These are phyloP conservation scores for Leccinum arenicola DNA, from an alignment of 768 basidiomycete genomes.

Conservation along the genomic window DNA sequence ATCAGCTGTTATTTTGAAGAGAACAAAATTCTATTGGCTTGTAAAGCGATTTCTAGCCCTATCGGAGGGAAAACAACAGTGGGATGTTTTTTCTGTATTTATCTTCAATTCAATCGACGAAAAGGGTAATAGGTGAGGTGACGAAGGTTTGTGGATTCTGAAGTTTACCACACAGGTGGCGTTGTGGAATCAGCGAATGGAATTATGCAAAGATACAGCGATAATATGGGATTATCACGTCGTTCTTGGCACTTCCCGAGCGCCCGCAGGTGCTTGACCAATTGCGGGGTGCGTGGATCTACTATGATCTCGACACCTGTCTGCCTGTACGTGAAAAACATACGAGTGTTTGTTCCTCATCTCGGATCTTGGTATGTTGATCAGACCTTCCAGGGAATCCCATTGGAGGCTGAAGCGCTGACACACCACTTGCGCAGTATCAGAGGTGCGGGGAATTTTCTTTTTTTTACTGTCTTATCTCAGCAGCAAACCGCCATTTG, in stretches of 20 bases:
- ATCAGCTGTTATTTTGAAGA: conserved; percentile 72
- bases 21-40: conserved; percentile 57
- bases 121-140: conserved; percentile 50
- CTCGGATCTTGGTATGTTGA: conserved; percentile 37
- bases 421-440: conserved; percentile 32
- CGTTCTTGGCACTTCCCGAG: conserved; percentile 49
- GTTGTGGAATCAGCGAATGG: conserved; percentile 58
- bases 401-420: conserved; percentile 16
- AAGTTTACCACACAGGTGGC: conserved; percentile 46
- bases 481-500: conserved; percentile 5
- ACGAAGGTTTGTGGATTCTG: neutral
- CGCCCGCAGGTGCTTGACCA: conserved; percentile 10
- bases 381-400: conserved; percentile 37
- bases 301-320: conserved; percentile 68
- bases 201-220: conserved; percentile 31
- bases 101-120: conserved; percentile 54
- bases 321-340: conserved; percentile 38
- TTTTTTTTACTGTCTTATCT: conserved; percentile 2
- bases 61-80: conserved; percentile 30
- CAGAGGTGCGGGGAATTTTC: conserved; percentile 40
- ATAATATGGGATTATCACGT: conserved; percentile 81
- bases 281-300: conserved; percentile 48
- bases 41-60: conserved; percentile 40
- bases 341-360: conserved; percentile 4
- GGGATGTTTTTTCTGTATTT: conserved; percentile 58